Base-by-base conservation (phyloP, 768 basidiomycete species). In the Asterophora parasitica region DNA sequence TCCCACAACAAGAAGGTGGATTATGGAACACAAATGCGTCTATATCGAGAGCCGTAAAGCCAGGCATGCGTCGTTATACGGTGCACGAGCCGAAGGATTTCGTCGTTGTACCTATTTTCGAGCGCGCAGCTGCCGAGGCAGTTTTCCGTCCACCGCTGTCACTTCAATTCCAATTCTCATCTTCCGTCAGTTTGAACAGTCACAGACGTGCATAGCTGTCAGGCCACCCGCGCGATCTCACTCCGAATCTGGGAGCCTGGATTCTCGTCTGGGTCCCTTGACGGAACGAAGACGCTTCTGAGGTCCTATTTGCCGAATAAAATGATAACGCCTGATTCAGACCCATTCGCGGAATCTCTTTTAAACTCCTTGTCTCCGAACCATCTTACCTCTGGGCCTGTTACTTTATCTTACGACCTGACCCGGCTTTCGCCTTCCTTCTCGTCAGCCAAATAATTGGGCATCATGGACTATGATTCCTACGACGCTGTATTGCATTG, bases 401-500 rank as follows among this genome's bases (percentile, higher is more conserved):
- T 62, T 57, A 58, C 61, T 60, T 54, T 68, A 69, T 56, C 57
- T 61, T 68, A 67, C 64, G 58, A 61, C 58, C 55, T 63, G 58
- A 61, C 58, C 56, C 63, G 51, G 59, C 58, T 62, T 62, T 60
- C 52, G 50, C 48, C 48, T 46, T 55, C 37, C 42, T 42, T 42
- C 53, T 60, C 55, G 54, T 61, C 55, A 61, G 66, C 65, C 64
- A 50, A 23, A 50, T 68, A 68, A 65, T 66, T 48, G 35, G 48
- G 55, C 39, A 57, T 44, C 52, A 86, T 86, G 76, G 85, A 88
- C 64, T 90, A 89, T 67, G 86, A 88, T 61, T 81, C 80, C 20
- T 88, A 80, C 62, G 85, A 90, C 63, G 88, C 88, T 39, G 71
- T 88, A 32, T 72, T 88, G 11, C 88, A 90, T 59, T 85, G 83